A percentile compares a stretch with the other conserved stretches of the same genome.
Conservation (phyloP, 441 rosid species). For the Gossypium armourianum region DNA sequence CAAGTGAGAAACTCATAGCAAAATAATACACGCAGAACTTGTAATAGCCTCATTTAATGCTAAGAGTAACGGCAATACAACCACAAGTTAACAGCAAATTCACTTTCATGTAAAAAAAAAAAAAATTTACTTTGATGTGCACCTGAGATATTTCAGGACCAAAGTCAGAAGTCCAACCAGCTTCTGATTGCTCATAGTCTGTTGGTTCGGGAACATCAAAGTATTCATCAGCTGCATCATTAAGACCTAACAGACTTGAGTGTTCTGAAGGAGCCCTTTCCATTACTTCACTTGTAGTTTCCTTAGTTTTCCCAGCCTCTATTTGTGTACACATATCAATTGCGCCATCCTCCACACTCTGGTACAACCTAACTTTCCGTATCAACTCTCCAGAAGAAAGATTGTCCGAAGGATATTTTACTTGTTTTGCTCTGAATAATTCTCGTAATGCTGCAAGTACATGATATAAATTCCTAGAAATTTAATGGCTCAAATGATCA, state of each 20-base stretch:
- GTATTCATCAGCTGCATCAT: constrained; percentile 77
- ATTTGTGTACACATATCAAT: constrained; percentile 27
- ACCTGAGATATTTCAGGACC: constrained; percentile 62
- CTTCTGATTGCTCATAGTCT: constrained; percentile 48
- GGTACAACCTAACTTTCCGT: constrained; percentile 35
- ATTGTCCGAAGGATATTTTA: constrained; percentile 38
- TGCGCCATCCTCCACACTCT: constrained; percentile 26
- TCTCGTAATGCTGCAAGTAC: constrained; percentile 63
- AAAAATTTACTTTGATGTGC: constrained; percentile 12
- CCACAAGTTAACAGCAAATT: constrained; percentile 9
- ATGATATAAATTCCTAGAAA: constrained; percentile 10
- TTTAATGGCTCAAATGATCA: background rate
- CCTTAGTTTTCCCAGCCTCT: constrained; percentile 34
- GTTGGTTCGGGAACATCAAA: constrained; percentile 84
- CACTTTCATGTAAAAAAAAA: constrained; percentile 3
- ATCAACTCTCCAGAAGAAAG: constrained; percentile 65
- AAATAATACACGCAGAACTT: constrained; percentile 6
- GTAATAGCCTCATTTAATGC: constrained; percentile 3
- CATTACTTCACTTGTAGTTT: constrained; percentile 38
- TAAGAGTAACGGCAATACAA: background rate
- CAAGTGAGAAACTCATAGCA: constrained; percentile 18
- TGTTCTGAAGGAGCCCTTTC: constrained; percentile 61
- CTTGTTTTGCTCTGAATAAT: constrained; percentile 60
- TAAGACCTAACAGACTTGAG: constrained; percentile 69
- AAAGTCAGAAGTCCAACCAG: constrained; percentile 62